phyloP scores from a whole-genome alignment of 75 land plant genomes.

The Pinus taeda region DNA sequence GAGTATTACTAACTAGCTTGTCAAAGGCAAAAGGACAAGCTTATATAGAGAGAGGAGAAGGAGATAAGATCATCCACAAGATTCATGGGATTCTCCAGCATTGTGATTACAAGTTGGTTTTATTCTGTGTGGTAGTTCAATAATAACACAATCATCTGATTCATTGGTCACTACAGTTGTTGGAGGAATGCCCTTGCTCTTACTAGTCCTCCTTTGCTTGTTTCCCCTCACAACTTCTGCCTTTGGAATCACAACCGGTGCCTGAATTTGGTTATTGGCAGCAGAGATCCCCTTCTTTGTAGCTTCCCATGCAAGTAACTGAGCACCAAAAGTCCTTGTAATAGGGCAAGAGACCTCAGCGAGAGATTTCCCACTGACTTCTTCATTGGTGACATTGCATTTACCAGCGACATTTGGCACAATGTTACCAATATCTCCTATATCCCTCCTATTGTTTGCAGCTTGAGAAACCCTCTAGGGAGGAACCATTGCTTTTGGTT shows the following conservation, averaged over 20 bases:
- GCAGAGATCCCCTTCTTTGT: conserved; percentile 8
- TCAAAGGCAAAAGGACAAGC: no score
- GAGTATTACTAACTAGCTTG: no score
- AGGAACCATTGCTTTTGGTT: neutral
- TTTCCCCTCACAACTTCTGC: neutral
- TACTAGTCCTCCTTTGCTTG: neutral
- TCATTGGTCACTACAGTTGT: neutral
- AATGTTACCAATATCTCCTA: conserved; percentile 84
- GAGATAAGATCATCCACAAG: no score
- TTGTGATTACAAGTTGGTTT: neutral
- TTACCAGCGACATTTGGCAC: conserved; percentile 17
- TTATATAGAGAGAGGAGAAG: no score
- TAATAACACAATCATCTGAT: neutral
- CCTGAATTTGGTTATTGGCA: neutral
- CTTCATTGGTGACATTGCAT: conserved; percentile 34
- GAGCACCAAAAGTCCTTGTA: conserved; percentile 55
- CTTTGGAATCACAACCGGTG: neutral
- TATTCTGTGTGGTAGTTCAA: neutral
- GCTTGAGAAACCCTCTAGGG: conserved; percentile 24
- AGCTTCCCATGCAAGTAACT: conserved; percentile 45
- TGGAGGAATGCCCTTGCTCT: neutral
- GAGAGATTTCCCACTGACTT: conserved; percentile 15
- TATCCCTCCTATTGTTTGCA: conserved; percentile 48
- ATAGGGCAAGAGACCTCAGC: neutral
- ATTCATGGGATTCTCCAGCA: no score